Base-by-base conservation (phyloP, 169 alveolate species). In the Cryptosporidium tyzzeri region DNA sequence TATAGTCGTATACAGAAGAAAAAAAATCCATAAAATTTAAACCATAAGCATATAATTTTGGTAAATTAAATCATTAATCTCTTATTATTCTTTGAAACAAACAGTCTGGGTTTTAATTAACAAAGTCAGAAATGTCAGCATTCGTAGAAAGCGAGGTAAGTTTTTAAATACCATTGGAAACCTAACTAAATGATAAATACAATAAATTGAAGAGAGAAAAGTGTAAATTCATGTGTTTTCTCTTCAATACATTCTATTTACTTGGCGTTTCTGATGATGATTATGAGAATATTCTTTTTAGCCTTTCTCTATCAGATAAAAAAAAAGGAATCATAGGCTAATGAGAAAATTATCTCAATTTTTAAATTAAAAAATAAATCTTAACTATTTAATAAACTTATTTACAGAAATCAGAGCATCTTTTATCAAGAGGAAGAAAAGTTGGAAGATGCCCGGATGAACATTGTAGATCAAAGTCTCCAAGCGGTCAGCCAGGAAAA, bases 401-500 rank as follows among this genome's bases (percentile, higher is more conserved):
- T 23, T 21, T 73, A 18, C 21, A 73, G 86, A 73, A n/a, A 73
- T n/a, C 31, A 35, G 86, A 51, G 18, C 5, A 58, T 23, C 1
- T 73, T 3, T 37, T 65, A 18, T n/a, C 55, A 26, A 73, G 89
- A 80, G 89, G 89, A 8, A 80, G 89, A 44, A 80, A 39, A 33
- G 4, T n/a, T 12, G 89, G 51, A 23, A 80, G 68, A 62, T 62
- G 89, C 33, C 75, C 75, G 4, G 89, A 80, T 80, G 89, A 80
- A 44, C 44, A 65, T 26, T 80, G 75, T 37, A 59, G 89, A 45
- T 61, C 89, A 26, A 80, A 80, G 39, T 80, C 89, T 41, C 89
- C 89, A 44, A 80, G 89, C 39, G 89, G 89, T 12, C 55, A 62
- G 14, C 89, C 89, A 1, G 89, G 89, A n/a, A 80, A 80, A 23